Base-by-base conservation (phyloP, 23 red algal species). In the Gracilaria gracilis region DNA sequence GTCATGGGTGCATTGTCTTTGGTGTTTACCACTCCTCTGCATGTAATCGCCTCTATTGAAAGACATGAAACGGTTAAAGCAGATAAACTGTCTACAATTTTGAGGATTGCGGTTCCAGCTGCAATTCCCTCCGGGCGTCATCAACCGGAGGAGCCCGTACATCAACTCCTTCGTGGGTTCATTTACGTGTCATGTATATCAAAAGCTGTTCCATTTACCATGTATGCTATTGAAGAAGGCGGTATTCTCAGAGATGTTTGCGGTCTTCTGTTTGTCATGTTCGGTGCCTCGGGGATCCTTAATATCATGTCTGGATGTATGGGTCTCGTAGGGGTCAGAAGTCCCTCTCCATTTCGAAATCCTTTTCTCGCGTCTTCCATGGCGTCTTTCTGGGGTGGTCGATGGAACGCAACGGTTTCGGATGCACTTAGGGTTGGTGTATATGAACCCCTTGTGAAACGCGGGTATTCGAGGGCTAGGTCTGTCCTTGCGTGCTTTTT, bases 371-470 rank as follows among this genome's bases (percentile, higher is more conserved):
- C 85, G 12, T 27, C 67, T n/a, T 79, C 85, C 47, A 62, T 79
- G 74, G 67, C 55, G 23, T 40, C 67, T 65, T 89, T 89, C 50
- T 89, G 85, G 85, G 12, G 31, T 9, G 53, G 74, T 13, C 46
- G 85, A 23, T 89, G 85, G 85, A 89, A 89, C 61, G 85, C 85
- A 46, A 66, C 85, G 11, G 85, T 89, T 69, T 89, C 85, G 34
- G 85, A 89, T 67, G 62, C 85, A 24, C 61, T 89, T 33, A 71
- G 85, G 5, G 40, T 78, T 39, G 85, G 50, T 46, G 71, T 89
- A 23, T 89, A 89, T 39, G 85, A 89, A 44, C 85, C 85, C 0
- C 61, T 89, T 36, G n/a, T 23, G 20, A 79, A 57, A 65, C 28
- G 37, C 19, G 85, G 85, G 9, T 89, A 33, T 42, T 89, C 85